Evolutionary conservation across 495 filamentous ascomycete genomes (phyloP).

Genomic region (Cercophora newfieldiana): DNA sequence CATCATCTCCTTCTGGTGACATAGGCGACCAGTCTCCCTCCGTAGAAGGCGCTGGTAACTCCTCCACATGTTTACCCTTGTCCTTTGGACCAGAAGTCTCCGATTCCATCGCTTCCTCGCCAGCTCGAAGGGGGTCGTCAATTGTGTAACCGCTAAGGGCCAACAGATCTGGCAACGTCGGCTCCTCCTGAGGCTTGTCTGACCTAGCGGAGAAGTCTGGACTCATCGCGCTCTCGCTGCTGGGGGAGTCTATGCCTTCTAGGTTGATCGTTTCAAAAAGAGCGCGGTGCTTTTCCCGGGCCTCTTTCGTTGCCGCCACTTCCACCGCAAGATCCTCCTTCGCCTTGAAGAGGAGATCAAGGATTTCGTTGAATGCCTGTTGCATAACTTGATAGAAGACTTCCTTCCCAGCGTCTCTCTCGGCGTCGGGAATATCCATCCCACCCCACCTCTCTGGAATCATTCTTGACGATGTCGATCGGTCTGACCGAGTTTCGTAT

Average conservation of each 20-base stretch:
- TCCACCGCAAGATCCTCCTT: slow-evolving; percentile 78
- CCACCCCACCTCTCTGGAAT: slow-evolving; percentile 83
- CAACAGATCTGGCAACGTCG: slow-evolving; percentile 52
- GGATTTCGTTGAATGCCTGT: slow-evolving; percentile 86
- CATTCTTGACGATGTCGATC: slow-evolving; percentile 76
- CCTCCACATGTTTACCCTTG: background rate
- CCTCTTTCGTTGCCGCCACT: slow-evolving; percentile 60
- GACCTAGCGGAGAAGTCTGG: background rate
- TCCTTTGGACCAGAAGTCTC: background rate
- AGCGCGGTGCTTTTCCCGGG: slow-evolving; percentile 57
- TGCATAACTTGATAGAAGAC: slow-evolving; percentile 87
- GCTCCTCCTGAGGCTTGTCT: slow-evolving; percentile 29
- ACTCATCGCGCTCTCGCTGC: slow-evolving; percentile 5
- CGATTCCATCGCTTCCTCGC: background rate
- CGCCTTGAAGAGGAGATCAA: slow-evolving; percentile 79
- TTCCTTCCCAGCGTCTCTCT: slow-evolving; percentile 81
- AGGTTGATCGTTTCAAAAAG: slow-evolving; percentile 51
- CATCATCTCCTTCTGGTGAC: slow-evolving; percentile 1
- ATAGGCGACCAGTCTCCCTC: background rate
- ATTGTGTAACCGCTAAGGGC: slow-evolving; percentile 52
- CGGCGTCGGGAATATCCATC: slow-evolving; percentile 77
- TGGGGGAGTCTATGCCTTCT: slow-evolving; percentile 35
- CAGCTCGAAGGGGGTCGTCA: slow-evolving; percentile 13
- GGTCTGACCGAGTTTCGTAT: slow-evolving; percentile 72
- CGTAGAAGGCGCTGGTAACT: background rate